Conservation (phyloP, 108 stramenopile genomes). For the Cyclotella distinguenda region DNA sequence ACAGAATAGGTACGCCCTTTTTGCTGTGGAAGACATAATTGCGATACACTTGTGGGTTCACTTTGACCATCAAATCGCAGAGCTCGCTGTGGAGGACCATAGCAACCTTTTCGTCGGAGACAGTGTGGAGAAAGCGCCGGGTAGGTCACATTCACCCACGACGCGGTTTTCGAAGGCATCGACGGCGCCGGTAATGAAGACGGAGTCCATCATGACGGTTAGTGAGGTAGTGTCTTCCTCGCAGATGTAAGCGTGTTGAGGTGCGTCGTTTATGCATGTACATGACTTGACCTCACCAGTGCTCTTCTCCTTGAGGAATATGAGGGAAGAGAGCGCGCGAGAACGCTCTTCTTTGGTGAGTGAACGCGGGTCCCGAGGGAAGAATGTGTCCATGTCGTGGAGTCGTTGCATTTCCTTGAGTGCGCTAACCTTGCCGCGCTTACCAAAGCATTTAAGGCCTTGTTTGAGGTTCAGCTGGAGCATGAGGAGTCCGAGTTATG, state of each 20-base stretch:
- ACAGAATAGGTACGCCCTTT: no score
- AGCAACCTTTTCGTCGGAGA: no score
- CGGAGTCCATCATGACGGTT: slow-evolving; percentile 19
- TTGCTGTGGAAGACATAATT: no score
- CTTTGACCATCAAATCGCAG: no score
- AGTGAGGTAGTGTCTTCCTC: slow-evolving; percentile 28
- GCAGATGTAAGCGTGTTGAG: slow-evolving; percentile 20
- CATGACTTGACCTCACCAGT: slow-evolving; percentile 30
- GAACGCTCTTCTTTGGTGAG: slow-evolving; percentile 16
- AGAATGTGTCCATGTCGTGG: slow-evolving; percentile 1
- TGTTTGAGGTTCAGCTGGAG: background rate
- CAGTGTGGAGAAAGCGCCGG: no score
- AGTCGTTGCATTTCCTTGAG: background rate
- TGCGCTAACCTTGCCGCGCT: background rate
- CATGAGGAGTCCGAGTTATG: no score
- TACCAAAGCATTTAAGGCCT: background rate
- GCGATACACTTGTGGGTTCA: no score
- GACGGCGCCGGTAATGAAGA: background rate
- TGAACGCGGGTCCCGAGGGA: background rate
- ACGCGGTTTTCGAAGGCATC: no score
- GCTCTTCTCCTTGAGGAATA: slow-evolving; percentile 44
- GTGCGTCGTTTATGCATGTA: slow-evolving; percentile 24
- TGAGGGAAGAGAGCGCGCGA: slow-evolving; percentile 17
- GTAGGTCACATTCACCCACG: no score
- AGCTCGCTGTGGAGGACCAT: no score